Evolutionary conservation across 1,284 basidiomycete genomes (phyloP), one percentile per base, ranked within the genome.

Genomic region (Anthracocystis walkeri): DNA sequence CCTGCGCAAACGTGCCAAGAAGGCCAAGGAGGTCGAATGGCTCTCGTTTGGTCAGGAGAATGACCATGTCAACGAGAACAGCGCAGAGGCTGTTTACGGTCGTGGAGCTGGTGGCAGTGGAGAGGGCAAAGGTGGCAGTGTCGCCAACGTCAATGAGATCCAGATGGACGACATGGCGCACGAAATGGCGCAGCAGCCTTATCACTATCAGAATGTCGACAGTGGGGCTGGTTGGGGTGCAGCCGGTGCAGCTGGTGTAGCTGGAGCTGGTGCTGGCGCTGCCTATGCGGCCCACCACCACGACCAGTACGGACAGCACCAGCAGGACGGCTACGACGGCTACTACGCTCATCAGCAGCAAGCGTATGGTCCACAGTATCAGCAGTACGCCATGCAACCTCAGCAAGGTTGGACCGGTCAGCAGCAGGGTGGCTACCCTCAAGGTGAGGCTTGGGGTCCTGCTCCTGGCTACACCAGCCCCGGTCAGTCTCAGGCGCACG

Each of bases 11-110:
- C 58, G 75, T 10, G 68, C 69, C 23, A 74, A 65, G 51, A 74
- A 76, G 65, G 61, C 63, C 14, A 78, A 79, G 52, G 76, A 79
- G 49, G 78, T 79, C 35, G 78, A 79, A 42, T 79, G 78, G 78
- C 65, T 79, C 20, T 54, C 74, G 25, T 79, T 79, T 41, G 75
- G 75, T 11, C 65, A 74, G 55, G 78, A 79, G 54, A 79, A 78
- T 42, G 72, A 79, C 44, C 75, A 79, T 50, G 75, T 75, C 52
- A 79, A 79, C 65, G 75, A 77, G 40, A 52, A 44, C 23, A 61
- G 56, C 10, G 75, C 75, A 29, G 75, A 77, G 52, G 75, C 75
- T 4, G 62, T 76, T 41, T 76, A 76, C 45, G 74, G 74, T 44
- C 65, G 74, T 7, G 66, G 74, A 3, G 74, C 65, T 0, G 71